These are phyloP conservation scores for Epichloe sp. DNA, from an alignment of 2,329 filamentous ascomycete species.

Conservation along the genomic window DNA sequence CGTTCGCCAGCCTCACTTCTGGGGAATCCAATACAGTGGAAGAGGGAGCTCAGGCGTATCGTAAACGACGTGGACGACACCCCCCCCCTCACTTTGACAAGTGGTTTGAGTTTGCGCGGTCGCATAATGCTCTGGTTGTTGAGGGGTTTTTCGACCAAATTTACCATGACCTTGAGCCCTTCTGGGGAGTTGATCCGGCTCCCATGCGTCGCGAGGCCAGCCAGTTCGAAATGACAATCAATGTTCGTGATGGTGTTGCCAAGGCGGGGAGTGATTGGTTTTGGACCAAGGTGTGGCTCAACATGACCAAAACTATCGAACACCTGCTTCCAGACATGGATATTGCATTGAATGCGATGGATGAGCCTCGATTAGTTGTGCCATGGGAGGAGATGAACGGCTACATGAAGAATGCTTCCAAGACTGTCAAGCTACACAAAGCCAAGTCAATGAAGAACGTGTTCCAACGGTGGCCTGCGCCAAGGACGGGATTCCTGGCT, in stretches of 20 bases:
- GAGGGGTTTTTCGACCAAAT: constrained; percentile 54
- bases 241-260: constrained; percentile 39
- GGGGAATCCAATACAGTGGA: constrained; percentile 36
- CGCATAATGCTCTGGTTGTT: constrained; percentile 39
- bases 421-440: constrained; percentile 29
- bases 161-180: constrained; percentile 45
- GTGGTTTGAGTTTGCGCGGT: constrained; percentile 44
- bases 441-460: constrained; percentile 30
- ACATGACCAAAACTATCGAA: constrained; percentile 39
- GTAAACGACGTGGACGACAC: constrained; percentile 43
- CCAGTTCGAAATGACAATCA: constrained; percentile 49
- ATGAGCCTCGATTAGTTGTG: constrained; percentile 51
- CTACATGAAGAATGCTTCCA: constrained; percentile 38
- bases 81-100: constrained; percentile 47
- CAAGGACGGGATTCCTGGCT: constrained; percentile 22
- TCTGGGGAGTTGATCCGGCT: constrained; percentile 38
- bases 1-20: constrained; percentile 25
- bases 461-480: constrained; percentile 29
- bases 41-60: constrained; percentile 44
- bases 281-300: constrained; percentile 43
- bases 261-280: constrained; percentile 40
- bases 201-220: constrained; percentile 37
- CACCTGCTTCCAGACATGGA: constrained; percentile 53
- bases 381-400: constrained; percentile 48
- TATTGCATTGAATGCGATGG: constrained; percentile 52